Percentiles rank a stretch among this genome's conserved stretches.
These are phyloP conservation scores for Meripilus lineatus DNA, from an alignment of 1,284 basidiomycete genomes.

Conservation along the genomic window DNA sequence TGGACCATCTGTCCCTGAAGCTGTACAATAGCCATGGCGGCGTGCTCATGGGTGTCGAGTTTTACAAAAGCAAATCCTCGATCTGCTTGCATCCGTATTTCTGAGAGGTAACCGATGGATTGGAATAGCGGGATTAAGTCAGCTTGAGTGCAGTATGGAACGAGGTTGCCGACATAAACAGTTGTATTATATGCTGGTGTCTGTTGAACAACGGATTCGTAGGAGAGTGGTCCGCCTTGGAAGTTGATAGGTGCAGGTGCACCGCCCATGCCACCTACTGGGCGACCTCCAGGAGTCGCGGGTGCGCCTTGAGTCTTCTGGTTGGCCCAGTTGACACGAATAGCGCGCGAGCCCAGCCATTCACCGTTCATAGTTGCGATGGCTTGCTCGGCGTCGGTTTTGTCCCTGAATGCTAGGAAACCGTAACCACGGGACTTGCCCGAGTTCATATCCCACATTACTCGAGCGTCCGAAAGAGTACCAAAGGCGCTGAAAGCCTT, in stretches of 20 bases:
- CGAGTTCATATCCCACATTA: slow-evolving; percentile 99
- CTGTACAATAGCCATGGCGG: slow-evolving; percentile 94
- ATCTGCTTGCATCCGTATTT: slow-evolving; percentile 98
- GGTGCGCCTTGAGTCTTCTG: slow-evolving; percentile 85
- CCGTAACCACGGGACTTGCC: slow-evolving; percentile 95
- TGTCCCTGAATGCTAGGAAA: slow-evolving; percentile 92
- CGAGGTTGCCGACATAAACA: slow-evolving; percentile 97
- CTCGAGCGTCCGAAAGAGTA: slow-evolving; percentile 91
- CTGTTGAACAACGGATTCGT: slow-evolving; percentile 84
- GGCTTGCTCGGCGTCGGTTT: slow-evolving; percentile 96
- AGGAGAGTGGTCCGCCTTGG: slow-evolving; percentile 78
- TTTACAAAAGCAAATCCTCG: slow-evolving; percentile 98
- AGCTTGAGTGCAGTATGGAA: slow-evolving; percentile 91
- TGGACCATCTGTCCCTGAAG: slow-evolving; percentile 94
- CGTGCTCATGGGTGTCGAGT: slow-evolving; percentile 95
- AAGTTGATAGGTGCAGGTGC: slow-evolving; percentile 84
- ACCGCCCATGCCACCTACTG: slow-evolving; percentile 42
- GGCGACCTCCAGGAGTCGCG: slow-evolving; percentile 28
- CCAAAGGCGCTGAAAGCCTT: slow-evolving; percentile 97
- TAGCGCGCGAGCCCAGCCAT: slow-evolving; percentile 96
- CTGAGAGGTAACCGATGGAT: slow-evolving; percentile 94
- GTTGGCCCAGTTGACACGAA: slow-evolving; percentile 99
- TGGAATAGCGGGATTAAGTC: slow-evolving; percentile 97
- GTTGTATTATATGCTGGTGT: slow-evolving; percentile 92
- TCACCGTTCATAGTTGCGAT: slow-evolving; percentile 99